A percentile compares a stretch with the other conserved stretches of the same genome.
phyloP scores from a whole-genome alignment of 2,329 filamentous ascomycete genomes.

The Verticillium isaacii region DNA sequence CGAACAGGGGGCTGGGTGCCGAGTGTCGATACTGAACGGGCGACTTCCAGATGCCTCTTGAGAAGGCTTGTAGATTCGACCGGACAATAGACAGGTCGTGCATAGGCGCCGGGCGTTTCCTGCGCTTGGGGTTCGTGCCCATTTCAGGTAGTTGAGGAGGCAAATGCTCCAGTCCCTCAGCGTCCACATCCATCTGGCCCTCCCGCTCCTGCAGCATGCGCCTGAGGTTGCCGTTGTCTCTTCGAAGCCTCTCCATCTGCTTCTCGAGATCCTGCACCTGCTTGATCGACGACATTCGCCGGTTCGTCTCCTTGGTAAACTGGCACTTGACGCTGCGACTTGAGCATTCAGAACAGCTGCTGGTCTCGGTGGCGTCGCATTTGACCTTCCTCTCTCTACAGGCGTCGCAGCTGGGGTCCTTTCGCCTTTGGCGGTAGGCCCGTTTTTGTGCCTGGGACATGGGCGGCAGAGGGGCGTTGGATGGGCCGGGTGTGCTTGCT shows the following conservation, averaged over 20 bases:
- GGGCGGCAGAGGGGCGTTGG: slow-evolving; percentile 27
- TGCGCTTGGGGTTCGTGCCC: slow-evolving; percentile 59
- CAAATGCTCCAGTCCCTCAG: slow-evolving; percentile 42
- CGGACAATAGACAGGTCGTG: slow-evolving; percentile 70
- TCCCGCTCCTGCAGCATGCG: slow-evolving; percentile 54
- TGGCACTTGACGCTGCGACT: slow-evolving; percentile 96
- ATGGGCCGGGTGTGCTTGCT: slow-evolving; percentile 46
- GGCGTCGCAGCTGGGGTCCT: slow-evolving; percentile 96
- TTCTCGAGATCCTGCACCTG: slow-evolving; percentile 96
- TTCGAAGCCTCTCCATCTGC: slow-evolving; percentile 74
- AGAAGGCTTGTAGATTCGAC: slow-evolving; percentile 66
- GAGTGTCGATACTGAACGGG: slow-evolving; percentile 63
- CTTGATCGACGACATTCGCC: slow-evolving; percentile 98
- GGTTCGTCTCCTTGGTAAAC: slow-evolving; percentile 98
- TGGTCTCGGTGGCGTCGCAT: slow-evolving; percentile 95
- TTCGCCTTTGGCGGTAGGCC: slow-evolving; percentile 89
- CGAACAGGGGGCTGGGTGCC: slow-evolving; percentile 37
- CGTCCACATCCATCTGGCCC: slow-evolving; percentile 44
- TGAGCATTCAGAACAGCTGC: slow-evolving; percentile 94
- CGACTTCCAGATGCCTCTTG: slow-evolving; percentile 74
- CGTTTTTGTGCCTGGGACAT: slow-evolving; percentile 71
- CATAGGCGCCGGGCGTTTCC: slow-evolving; percentile 54
- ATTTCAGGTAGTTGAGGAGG: slow-evolving; percentile 59
- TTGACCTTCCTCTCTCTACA: slow-evolving; percentile 82
- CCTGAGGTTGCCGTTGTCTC: slow-evolving; percentile 72